Evolutionary conservation across 495 filamentous ascomycete species (phyloP), one percentile per base, ranked within the genome.

Genomic region (Lineolata rhizophorae): DNA sequence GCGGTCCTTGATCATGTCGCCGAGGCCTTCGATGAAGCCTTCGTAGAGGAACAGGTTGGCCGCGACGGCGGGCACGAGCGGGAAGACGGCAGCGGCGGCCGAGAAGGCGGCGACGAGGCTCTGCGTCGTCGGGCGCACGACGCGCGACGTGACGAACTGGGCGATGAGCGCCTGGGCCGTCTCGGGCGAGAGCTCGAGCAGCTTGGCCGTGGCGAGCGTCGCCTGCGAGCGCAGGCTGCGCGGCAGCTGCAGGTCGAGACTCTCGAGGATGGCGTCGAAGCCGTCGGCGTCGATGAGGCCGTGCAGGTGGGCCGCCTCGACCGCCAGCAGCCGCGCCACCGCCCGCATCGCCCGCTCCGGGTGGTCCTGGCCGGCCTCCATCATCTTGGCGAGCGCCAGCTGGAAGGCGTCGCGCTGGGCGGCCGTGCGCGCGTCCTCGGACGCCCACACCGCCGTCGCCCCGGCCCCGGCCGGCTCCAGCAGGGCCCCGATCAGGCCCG

Each of bases 11-110:
- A 82, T 70, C 29, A 84, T 50, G 5, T 76, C 68, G 13, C 65
- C 67, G 15, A 92, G 57, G 21, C 62, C 64, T 19, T 59, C 49
- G 30, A 87, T 58, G 44, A 95, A 94, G 2, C 74, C 77, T 27
- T 85, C 76, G 12, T 67, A 81, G 32, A 93, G 63, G 46, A 95
- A 92, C 21, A 95, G 57, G 32, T 62, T 55, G 3, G 75, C 62
- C 2, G 70, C 74, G 18, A 72, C 60, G 25, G 70, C 57, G 10
- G 80, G 71, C 1, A 72, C 68, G 32, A 97, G 60, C 1, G 85
- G 83, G 49, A 97, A 97, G 19, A 94, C 63, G 3, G 72, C 67
- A 3, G 81, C 67, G 2, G 80, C 78, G 13, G 80, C 83, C 29
- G 85, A 94, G 51, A 91, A 94, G 11, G 80, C 84, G 18, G 83